Conservation (phyloP, 2,329 filamentous ascomycete genomes). For the Chaetomium sp. region DNA sequence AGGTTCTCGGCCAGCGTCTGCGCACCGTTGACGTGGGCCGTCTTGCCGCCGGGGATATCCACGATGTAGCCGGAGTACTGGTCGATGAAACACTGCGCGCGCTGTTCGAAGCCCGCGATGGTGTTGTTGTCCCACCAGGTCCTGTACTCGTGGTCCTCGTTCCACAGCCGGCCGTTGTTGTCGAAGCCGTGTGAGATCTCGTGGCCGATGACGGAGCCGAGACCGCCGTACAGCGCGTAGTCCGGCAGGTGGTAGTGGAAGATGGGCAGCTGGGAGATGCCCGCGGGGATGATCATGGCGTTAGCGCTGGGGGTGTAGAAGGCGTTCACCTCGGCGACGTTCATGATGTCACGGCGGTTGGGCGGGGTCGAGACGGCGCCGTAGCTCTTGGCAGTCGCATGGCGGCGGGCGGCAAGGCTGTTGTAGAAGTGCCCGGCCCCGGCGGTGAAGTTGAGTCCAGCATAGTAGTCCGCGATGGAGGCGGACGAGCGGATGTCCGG, state of each 20-base stretch:
- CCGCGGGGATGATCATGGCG: slow-evolving; percentile 62
- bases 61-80: slow-evolving; percentile 59
- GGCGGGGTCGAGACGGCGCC: slow-evolving; percentile 52
- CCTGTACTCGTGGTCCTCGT: slow-evolving; percentile 57
- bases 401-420: slow-evolving; percentile 31
- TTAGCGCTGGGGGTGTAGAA: slow-evolving; percentile 61
- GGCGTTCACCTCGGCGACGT: slow-evolving; percentile 39
- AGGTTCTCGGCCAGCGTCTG: slow-evolving; percentile 65
- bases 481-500: slow-evolving; percentile 46
- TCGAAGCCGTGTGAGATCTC: slow-evolving; percentile 59
- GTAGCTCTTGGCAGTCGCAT: slow-evolving; percentile 23
- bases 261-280: slow-evolving; percentile 62
- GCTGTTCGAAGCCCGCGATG: slow-evolving; percentile 49
- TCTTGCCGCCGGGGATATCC: slow-evolving; percentile 45
- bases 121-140: slow-evolving; percentile 62
- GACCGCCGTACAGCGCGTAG: slow-evolving; percentile 63
- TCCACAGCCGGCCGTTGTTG: slow-evolving; percentile 56
- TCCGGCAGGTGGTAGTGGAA: slow-evolving; percentile 57
- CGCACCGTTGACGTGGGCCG: slow-evolving; percentile 52
- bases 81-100: slow-evolving; percentile 59
- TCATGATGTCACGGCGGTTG: slow-evolving; percentile 32
- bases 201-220: slow-evolving; percentile 29
- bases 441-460: slow-evolving; percentile 25
- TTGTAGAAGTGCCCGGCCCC: slow-evolving; percentile 49
- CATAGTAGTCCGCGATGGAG: slow-evolving; percentile 50